These are phyloP conservation scores for Daldinia loculata DNA, from an alignment of 495 filamentous ascomycete species.

Conservation along the genomic window DNA sequence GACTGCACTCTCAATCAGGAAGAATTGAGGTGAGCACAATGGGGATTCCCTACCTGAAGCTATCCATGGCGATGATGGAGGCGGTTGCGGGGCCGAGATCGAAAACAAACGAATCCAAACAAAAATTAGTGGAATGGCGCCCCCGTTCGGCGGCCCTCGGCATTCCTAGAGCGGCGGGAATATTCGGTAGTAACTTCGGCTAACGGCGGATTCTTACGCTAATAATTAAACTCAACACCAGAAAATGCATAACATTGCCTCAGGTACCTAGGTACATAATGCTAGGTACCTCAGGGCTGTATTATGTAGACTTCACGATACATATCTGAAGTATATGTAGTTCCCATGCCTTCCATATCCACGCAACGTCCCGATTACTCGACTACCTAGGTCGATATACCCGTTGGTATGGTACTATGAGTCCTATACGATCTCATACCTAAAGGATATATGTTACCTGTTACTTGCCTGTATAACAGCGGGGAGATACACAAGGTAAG, in stretches of 20 bases:
- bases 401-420: no score
- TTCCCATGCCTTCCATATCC: no score
- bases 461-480: no score
- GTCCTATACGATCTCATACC: no score
- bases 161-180: constrained; percentile 11
- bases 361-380: no score
- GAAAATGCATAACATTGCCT: background rate
- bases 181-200: constrained; percentile 22
- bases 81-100: constrained; percentile 26
- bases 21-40: constrained; percentile 21
- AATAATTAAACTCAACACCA: background rate
- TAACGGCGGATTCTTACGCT: background rate
- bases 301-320: background rate
- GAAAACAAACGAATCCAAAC: constrained; percentile 10
- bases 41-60: background rate
- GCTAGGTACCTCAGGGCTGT: background rate
- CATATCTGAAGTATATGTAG: no score
- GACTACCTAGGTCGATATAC: no score
- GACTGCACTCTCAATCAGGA: constrained; percentile 32
- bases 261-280: background rate
- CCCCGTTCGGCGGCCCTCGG: constrained; percentile 18
- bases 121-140: constrained; percentile 20
- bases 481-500: background rate
- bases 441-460: no score
- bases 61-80: constrained; percentile 25